Base-by-base conservation (phyloP, 1,284 basidiomycete genomes). In the Peniophora sp. region DNA sequence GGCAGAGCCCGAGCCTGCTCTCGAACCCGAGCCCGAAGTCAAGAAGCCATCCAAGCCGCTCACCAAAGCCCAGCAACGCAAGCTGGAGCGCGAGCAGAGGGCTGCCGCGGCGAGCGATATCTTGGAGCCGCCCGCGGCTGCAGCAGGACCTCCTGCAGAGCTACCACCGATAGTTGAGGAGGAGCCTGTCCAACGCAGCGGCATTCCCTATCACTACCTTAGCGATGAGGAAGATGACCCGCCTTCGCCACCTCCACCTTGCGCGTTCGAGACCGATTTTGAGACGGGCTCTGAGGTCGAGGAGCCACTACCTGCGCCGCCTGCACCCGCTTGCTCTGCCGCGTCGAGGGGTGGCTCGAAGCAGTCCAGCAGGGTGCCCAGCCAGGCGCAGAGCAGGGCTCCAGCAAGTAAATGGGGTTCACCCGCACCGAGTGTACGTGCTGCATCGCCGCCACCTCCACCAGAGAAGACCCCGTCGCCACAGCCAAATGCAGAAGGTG, bases 401-500 rank as follows among this genome's bases (percentile, higher is more conserved):
- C 53, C 54, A 41, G 56, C 55, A 5, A 56, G 57, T 6, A 57
- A 53, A 50, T 60, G 60, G 39, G 39, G 16, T 8, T 41, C 39
- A 16, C 10, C 44, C 10, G 23, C 22, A 20, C 44, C 12, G 19
- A 14, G 14, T 10, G 22, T 24, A n/a, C 23, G 20, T 10, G 20
- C 44, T 9, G 17, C 44, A 23, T 25, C 44, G 3, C 44, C 23
- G 19, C 9, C 44, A 20, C 20, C 16, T 9, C 19, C 44, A 14
- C 20, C 19, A 9, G 44, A n/a, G 17, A 25, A n/a, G 17, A 9
- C 39, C 6, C 9, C 16, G 39, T n/a, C 39, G 20, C n/a, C 16
- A 6, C 16, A n/a, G 39, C 16, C 16, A 6, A 22, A n/a, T 41
- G 6, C 39, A 17, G 39, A n/a, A 5, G 44, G 10, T n/a, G 20